Evolutionary conservation across 2,329 filamentous ascomycete species (phyloP), one percentile per base, ranked within the genome.

Genomic region (Pezicula carpinea): DNA sequence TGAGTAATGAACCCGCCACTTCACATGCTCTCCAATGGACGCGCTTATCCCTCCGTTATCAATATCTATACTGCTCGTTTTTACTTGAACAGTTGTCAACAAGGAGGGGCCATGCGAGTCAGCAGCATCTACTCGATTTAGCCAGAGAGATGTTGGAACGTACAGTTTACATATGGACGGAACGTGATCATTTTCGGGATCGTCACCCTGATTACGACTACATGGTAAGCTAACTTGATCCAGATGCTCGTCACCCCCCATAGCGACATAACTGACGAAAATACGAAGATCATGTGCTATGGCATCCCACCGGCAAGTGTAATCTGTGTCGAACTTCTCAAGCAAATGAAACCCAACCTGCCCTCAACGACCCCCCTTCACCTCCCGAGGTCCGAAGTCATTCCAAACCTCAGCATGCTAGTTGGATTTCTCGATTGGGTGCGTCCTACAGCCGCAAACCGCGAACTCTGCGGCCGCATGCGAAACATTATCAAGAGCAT

Each of bases 401-500:
- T 57, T 6, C 54, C 50, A 15, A 51, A 40, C 8, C 48, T 55
- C 2, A 49, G 41, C 29, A 42, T 53, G 3, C 48, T 57, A 39
- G 44, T 57, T 4, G 49, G 49, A 1, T 57, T 57, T 26, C 26
- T 57, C 3, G 54, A 57, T 33, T 57, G 54, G 53, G 46, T 55
- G 10, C 23, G 38, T 15, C 51, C 51, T 14, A 34, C 29, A 17
- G 53, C 53, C 7, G 53, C 52, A 6, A 55, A 55, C 29, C 53
- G 52, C 41, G 52, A 51, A 29, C 29, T 55, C 2, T 55, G 54
- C 19, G 47, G 36, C 14, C 31, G 47, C 15, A 52, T 55, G 47
- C 38, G 50, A 6, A 46, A 49, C 35, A 44, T 53, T 4, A 51
- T 55, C 17, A 46, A 47, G 19, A 31, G 46, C 26, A 50, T 56